Evolutionary conservation across 148 eudicot species (phyloP).

Genomic region (Amaranthus palmeri): DNA sequence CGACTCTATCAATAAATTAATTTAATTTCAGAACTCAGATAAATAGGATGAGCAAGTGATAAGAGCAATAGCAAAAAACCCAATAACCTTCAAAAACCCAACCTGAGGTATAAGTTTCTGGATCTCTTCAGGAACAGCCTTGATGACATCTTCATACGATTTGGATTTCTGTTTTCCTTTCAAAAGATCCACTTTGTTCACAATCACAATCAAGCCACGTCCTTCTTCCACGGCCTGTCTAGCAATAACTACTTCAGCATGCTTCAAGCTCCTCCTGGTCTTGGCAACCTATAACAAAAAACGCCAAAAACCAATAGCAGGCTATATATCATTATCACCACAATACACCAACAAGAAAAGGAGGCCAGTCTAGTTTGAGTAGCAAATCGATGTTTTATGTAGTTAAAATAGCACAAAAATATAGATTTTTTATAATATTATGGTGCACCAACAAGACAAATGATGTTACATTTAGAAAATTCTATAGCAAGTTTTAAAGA

Average conservation of each 20-base stretch:
- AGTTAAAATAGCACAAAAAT: background rate
- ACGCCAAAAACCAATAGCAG: background rate
- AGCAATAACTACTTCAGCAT: slow-evolving; percentile 91
- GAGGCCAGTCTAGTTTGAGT: background rate
- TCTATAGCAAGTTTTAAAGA: no score
- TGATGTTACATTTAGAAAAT: no score
- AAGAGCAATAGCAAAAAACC: background rate
- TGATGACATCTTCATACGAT: slow-evolving; percentile 49
- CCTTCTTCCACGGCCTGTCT: slow-evolving; percentile 99
- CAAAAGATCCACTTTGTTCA: slow-evolving; percentile 91
- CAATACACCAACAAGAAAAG: background rate
- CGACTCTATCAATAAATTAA: no score
- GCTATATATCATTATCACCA: background rate
- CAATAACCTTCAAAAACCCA: slow-evolving; percentile 21
- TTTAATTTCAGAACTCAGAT: background rate
- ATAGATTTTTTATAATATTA: no score
- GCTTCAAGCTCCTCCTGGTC: slow-evolving; percentile 69
- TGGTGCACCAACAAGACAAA: no score
- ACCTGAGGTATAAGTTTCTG: slow-evolving; percentile 93
- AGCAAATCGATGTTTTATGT: background rate
- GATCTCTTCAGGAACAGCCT: slow-evolving; percentile 88
- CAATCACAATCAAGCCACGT: slow-evolving; percentile 81
- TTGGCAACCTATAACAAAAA: slow-evolving; percentile 51
- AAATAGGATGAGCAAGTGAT: background rate
- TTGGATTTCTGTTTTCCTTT: slow-evolving; percentile 45